Evolutionary conservation across 768 basidiomycete species (phyloP).

Genomic region (Leucogyrophana mollusca): DNA sequence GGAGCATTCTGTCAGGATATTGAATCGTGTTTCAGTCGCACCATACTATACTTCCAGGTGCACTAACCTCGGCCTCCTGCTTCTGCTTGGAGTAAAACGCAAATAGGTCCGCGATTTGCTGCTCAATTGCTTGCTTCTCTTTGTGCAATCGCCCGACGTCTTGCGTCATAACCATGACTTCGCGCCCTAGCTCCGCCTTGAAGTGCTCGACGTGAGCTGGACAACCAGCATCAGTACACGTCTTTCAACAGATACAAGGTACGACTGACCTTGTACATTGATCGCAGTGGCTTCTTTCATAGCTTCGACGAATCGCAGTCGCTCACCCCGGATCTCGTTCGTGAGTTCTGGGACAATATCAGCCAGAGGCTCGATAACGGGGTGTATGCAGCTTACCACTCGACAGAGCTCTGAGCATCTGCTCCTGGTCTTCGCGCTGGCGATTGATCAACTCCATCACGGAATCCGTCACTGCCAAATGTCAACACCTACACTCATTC

Average conservation of each 20-base stretch:
- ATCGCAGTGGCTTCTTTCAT: slow-evolving; percentile 92
- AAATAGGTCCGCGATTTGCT: slow-evolving; percentile 72
- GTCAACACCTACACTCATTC: not conserved
- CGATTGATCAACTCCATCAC: slow-evolving; percentile 62
- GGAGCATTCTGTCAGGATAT: slow-evolving; percentile 18
- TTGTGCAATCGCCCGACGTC: slow-evolving; percentile 69
- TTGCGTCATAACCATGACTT: slow-evolving; percentile 71
- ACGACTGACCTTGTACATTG: slow-evolving; percentile 68
- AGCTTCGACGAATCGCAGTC: slow-evolving; percentile 87
- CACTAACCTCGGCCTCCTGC: slow-evolving; percentile 33
- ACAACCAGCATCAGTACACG: slow-evolving; percentile 3
- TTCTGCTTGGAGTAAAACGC: slow-evolving; percentile 71
- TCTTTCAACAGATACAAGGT: not conserved
- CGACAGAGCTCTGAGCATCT: slow-evolving; percentile 62
- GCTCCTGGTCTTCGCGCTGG: slow-evolving; percentile 73
- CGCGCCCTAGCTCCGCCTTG: slow-evolving; percentile 74
- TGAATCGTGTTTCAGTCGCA: not conserved
- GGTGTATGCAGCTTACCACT: slow-evolving; percentile 44
- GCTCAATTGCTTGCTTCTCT: slow-evolving; percentile 64
- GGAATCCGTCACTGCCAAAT: slow-evolving; percentile 50
- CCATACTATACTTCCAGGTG: no score
- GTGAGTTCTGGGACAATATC: slow-evolving; percentile 56
- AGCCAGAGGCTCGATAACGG: not conserved
- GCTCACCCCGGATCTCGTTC: slow-evolving; percentile 81
- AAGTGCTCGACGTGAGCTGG: slow-evolving; percentile 85